These are phyloP conservation scores for Tuber umbilicatum DNA, from an alignment of 495 filamentous ascomycete species.

Conservation along the genomic window DNA sequence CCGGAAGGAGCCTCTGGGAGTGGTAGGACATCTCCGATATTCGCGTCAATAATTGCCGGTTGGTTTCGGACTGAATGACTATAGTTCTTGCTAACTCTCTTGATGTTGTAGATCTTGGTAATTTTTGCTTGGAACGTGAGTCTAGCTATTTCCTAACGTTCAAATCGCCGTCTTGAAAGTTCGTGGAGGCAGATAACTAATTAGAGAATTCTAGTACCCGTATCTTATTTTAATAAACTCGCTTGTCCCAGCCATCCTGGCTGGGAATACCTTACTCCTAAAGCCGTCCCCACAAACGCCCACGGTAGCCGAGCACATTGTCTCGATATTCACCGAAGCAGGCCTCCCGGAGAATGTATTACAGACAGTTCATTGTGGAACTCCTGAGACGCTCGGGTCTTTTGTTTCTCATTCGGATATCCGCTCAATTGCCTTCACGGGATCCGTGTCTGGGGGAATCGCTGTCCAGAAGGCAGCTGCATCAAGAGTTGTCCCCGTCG, in stretches of 20 bases:
- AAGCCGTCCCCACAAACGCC: slow-evolving; percentile 94
- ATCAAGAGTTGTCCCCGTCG: slow-evolving; percentile 72
- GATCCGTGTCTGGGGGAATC: slow-evolving; percentile 81
- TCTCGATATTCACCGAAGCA: slow-evolving; percentile 65
- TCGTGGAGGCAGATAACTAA: slow-evolving; percentile 1
- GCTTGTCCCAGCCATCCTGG: slow-evolving; percentile 76
- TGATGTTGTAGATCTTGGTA: slow-evolving; percentile 49
- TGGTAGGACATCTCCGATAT: slow-evolving; percentile 45
- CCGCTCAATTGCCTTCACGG: slow-evolving; percentile 77
- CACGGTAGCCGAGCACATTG: slow-evolving; percentile 74
- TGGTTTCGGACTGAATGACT: not conserved
- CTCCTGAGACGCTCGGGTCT: slow-evolving; percentile 60
- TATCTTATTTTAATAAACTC: slow-evolving; percentile 88
- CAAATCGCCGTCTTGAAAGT: not conserved
- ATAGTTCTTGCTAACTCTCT: slow-evolving; percentile 6
- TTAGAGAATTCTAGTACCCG: slow-evolving; percentile 59
- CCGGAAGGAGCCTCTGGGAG: slow-evolving; percentile 74
- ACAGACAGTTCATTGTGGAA: slow-evolving; percentile 84
- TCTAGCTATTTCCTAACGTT: slow-evolving; percentile 20
- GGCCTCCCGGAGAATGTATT: slow-evolving; percentile 74
- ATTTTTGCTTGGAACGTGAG: slow-evolving; percentile 94
- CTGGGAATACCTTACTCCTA: slow-evolving; percentile 80
- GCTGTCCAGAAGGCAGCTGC: slow-evolving; percentile 76
- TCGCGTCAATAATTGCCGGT: not conserved
- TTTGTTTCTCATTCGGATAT: slow-evolving; percentile 68